These are phyloP conservation scores for Didymosphaeria variabile DNA, from an alignment of 2,329 filamentous ascomycete genomes.

Conservation along the genomic window DNA sequence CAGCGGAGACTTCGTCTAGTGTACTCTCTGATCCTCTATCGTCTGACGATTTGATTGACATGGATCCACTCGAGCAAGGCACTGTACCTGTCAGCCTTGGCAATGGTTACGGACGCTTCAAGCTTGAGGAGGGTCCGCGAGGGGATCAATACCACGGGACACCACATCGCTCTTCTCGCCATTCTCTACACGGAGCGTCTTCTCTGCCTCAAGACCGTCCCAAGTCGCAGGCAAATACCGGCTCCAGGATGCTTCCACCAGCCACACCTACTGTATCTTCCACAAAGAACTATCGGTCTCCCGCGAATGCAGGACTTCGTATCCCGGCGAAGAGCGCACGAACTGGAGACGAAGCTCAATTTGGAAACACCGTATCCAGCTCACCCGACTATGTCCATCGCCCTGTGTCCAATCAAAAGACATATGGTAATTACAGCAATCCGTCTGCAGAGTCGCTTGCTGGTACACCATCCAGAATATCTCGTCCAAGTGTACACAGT, in stretches of 20 bases:
- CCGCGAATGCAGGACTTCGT: neutral
- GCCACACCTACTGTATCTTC: neutral
- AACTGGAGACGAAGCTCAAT: no score
- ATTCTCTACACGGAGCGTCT: neutral
- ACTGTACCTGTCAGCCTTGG: neutral
- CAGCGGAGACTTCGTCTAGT: constrained; percentile 15
- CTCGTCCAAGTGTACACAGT: neutral
- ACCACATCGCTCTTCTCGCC: neutral
- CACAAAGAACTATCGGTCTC: neutral
- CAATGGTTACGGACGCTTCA: neutral
- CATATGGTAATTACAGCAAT: constrained; percentile 10
- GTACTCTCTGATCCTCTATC: constrained; percentile 19
- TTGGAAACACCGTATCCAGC: constrained; percentile 2
- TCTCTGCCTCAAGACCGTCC: constrained; percentile 30
- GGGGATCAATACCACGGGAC: neutral
- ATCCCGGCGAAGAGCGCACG: neutral
- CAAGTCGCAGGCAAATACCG: constrained; percentile 43
- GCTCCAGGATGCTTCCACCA: constrained; percentile 39
- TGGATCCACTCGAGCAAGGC: neutral
- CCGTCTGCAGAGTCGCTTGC: neutral
- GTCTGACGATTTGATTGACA: constrained; percentile 15
- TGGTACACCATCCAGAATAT: neutral
- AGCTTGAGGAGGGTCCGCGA: neutral
- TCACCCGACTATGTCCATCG: constrained; percentile 25
- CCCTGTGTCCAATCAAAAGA: constrained; percentile 3